Evolutionary conservation across 2,329 filamentous ascomycete species (phyloP).

Genomic region (Tolypocladium album): DNA sequence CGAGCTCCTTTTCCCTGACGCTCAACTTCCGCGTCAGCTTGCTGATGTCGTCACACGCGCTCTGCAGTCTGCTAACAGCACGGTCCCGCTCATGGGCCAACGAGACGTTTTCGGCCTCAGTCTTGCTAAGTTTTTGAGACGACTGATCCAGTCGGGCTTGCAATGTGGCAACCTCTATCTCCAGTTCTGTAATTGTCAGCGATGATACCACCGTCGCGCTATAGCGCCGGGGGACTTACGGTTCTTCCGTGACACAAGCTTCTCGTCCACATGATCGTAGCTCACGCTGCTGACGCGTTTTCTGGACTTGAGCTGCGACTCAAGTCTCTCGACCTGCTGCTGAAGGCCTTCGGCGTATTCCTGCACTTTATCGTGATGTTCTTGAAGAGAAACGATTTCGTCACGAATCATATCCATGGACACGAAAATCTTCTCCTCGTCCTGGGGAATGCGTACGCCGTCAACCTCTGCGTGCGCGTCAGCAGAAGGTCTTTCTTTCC

Average conservation of each 20-base stretch:
- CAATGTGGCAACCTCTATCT: constrained; percentile 48
- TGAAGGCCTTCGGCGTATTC: constrained; percentile 43
- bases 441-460: constrained; percentile 36
- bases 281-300: constrained; percentile 30
- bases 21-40: constrained; percentile 33
- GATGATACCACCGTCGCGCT: constrained; percentile 4
- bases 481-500: constrained; percentile 19
- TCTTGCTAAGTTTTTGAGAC: constrained; percentile 50
- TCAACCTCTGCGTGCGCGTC: constrained; percentile 37
- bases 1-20: constrained; percentile 29
- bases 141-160: constrained; percentile 51
- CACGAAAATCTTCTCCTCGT: constrained; percentile 48
- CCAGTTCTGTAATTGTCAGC: constrained; percentile 32
- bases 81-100: constrained; percentile 55
- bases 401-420: constrained; percentile 52
- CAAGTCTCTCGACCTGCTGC: constrained; percentile 37
- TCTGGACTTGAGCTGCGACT: constrained; percentile 35
- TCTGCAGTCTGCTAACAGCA: constrained; percentile 49
- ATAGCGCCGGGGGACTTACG: constrained; percentile 29
- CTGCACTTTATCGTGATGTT: constrained; percentile 45
- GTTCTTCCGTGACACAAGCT: constrained; percentile 40
- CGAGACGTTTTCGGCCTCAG: constrained; percentile 52
- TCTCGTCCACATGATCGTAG: constrained; percentile 32
- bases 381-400: constrained; percentile 43
- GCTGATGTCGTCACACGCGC: constrained; percentile 48